Percentiles rank a stretch among this genome's conserved stretches.
These are phyloP conservation scores for Podila epicladia DNA, from an alignment of 192 early-diverging fungal species.

Conservation along the genomic window DNA sequence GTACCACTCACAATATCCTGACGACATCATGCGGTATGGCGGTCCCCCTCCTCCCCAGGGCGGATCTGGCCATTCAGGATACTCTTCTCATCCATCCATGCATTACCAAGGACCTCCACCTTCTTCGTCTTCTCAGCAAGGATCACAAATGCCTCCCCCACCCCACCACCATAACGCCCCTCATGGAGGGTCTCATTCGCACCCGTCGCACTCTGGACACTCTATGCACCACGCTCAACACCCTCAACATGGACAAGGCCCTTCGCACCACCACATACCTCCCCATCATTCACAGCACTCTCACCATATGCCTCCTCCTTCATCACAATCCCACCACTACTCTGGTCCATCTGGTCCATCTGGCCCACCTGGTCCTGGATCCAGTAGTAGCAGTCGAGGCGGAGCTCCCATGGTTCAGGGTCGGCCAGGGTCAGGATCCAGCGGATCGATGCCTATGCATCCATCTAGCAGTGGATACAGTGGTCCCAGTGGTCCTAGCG, in stretches of 20 bases:
- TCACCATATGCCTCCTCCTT: conserved; percentile 32
- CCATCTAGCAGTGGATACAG: conserved; percentile 31
- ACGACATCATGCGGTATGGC: conserved; percentile 48
- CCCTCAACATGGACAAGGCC: conserved; percentile 33
- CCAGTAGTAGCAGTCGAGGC: conserved; percentile 21
- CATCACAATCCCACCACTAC: conserved; percentile 35
- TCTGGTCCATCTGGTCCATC: conserved; percentile 14
- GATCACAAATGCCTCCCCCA: conserved; percentile 1
- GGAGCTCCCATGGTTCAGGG: conserved; percentile 18
- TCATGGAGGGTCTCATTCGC: conserved; percentile 35
- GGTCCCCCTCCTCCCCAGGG: conserved; percentile 38
- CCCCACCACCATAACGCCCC: conserved; percentile 32
- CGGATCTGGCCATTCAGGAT: conserved; percentile 26
- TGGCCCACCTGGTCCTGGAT: neutral
- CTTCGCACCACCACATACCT: conserved; percentile 45
- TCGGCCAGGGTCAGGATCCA: conserved; percentile 20
- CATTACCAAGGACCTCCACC: conserved; percentile 41
- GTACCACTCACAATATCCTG: conserved; percentile 31
- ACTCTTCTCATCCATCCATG: conserved; percentile 33
- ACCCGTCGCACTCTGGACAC: conserved; percentile 27
- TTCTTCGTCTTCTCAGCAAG: conserved; percentile 17
- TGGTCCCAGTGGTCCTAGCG: conserved; percentile 18
- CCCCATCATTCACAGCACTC: conserved; percentile 29
- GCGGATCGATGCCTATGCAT: conserved; percentile 1
- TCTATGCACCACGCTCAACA: conserved; percentile 44